Conservation (phyloP, 73 alveolate species). For the Stentor roeselii region DNA sequence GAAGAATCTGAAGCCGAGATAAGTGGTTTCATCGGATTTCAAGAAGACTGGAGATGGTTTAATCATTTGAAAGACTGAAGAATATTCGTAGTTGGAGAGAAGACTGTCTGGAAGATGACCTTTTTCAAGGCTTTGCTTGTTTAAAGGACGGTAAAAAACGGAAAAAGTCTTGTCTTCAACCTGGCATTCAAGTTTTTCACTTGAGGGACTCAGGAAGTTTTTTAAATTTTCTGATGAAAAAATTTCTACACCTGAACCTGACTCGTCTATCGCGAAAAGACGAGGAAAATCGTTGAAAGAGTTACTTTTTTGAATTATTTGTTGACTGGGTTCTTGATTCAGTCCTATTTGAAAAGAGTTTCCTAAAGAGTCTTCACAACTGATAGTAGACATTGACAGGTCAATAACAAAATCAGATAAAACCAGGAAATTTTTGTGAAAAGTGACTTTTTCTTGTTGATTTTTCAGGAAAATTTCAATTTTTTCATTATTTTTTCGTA, state of each 20-base stretch:
- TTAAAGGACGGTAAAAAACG: too few relatives aligned
- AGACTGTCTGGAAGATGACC: background rate
- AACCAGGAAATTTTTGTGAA: too few relatives aligned
- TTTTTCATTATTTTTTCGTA: too few relatives aligned
- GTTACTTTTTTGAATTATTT: background rate
- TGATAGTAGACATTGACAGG: too few relatives aligned
- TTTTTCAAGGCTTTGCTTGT: background rate
- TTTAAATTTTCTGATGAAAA: too few relatives aligned
- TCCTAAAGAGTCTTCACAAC: slow-evolving; percentile 83
- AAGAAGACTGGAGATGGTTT: background rate
- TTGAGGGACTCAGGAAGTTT: too few relatives aligned
- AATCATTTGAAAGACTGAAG: background rate
- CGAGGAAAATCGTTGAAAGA: background rate
- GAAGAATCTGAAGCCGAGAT: background rate
- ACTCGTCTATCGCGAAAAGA: background rate
- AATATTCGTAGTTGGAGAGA: too few relatives aligned
- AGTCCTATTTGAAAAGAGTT: slow-evolving; percentile 52
- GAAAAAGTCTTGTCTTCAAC: background rate
- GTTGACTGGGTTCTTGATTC: background rate
- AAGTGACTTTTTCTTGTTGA: too few relatives aligned
- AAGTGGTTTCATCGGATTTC: background rate
- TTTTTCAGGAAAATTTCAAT: too few relatives aligned
- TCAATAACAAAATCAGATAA: too few relatives aligned
- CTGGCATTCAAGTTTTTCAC: slow-evolving; percentile 33
- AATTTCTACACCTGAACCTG: background rate